Evolutionary conservation across 2,329 filamentous ascomycete species (phyloP).

Genomic region (Clarireedia hainanense): DNA sequence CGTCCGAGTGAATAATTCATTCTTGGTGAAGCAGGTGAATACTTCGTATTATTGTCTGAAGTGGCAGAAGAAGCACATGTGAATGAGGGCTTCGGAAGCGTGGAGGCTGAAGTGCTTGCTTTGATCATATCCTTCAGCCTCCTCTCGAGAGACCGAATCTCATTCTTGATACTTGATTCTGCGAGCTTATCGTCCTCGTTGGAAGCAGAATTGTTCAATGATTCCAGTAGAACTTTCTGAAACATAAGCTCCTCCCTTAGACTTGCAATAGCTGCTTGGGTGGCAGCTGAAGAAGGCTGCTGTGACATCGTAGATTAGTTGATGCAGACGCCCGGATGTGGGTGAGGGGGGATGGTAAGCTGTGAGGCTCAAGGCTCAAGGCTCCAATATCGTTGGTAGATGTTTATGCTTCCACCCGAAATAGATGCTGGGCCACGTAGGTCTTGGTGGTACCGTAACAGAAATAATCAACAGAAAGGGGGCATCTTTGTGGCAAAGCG

Average conservation of each 20-base stretch:
- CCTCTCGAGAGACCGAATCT: not conserved
- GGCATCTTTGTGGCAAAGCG: too few species aligned
- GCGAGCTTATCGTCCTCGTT: constrained; percentile 10
- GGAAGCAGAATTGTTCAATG: constrained; percentile 29
- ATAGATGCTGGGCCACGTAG: constrained; percentile 1
- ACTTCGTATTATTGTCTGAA: not conserved
- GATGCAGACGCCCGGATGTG: not conserved
- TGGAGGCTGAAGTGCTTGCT: not conserved
- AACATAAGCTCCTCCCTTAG: constrained; percentile 37
- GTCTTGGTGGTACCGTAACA: not conserved
- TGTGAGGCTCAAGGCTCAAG: not conserved
- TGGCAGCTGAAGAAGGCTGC: not conserved
- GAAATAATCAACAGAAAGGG: not conserved
- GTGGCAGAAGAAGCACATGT: not conserved
- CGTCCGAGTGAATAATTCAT: not conserved
- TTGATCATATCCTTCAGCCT: not conserved
- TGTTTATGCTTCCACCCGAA: constrained; percentile 1
- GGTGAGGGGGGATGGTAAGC: not conserved
- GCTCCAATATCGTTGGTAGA: not conserved
- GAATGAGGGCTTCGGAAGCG: not conserved
- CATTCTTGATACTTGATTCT: not conserved
- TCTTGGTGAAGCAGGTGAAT: not conserved
- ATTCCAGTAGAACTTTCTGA: constrained; percentile 36
- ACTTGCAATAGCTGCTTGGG: constrained; percentile 16
- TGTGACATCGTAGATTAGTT: constrained; percentile 4